phyloP scores from a whole-genome alignment of 108 stramenopile species.

The Schizochytrium sp. region DNA sequence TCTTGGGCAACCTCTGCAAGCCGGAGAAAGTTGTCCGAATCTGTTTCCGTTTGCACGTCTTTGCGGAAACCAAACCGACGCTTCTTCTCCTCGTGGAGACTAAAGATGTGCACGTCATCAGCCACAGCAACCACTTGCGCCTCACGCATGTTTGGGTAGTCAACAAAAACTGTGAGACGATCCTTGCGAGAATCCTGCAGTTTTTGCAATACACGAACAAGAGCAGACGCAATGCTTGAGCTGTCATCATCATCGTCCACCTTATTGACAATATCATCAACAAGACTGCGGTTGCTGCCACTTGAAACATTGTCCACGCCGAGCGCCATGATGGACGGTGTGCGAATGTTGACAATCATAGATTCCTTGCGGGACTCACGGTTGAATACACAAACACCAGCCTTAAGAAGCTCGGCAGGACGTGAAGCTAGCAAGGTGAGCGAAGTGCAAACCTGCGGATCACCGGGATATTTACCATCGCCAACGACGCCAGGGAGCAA shows the following conservation, averaged over 20 bases:
- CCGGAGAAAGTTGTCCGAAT: not conserved
- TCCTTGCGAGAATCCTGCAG: constrained; percentile 20
- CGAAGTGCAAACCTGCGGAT: constrained; percentile 15
- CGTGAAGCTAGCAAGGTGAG: constrained; percentile 4
- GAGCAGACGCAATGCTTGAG: constrained; percentile 21
- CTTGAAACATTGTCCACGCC: constrained; percentile 23
- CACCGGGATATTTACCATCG: constrained; percentile 42
- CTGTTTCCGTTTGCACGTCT: not conserved
- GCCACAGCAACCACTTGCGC: constrained; percentile 46
- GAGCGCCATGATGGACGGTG: not conserved
- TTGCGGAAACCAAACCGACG: constrained; percentile 63
- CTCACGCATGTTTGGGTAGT: constrained; percentile 43
- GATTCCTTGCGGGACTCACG: constrained; percentile 48
- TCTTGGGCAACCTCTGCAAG: constrained; percentile 53
- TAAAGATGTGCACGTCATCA: not conserved
- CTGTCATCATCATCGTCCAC: constrained; percentile 11
- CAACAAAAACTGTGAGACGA: constrained; percentile 16
- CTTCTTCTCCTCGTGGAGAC: not conserved
- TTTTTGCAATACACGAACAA: not conserved
- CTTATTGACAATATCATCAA: constrained; percentile 11
- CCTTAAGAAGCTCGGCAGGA: constrained; percentile 37
- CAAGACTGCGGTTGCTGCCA: not conserved
- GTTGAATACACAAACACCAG: constrained; percentile 27
- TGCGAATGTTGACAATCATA: not conserved
- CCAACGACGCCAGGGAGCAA: not conserved